Base-by-base conservation (phyloP, 148 eudicot species). In the Simmondsia chinensis region DNA sequence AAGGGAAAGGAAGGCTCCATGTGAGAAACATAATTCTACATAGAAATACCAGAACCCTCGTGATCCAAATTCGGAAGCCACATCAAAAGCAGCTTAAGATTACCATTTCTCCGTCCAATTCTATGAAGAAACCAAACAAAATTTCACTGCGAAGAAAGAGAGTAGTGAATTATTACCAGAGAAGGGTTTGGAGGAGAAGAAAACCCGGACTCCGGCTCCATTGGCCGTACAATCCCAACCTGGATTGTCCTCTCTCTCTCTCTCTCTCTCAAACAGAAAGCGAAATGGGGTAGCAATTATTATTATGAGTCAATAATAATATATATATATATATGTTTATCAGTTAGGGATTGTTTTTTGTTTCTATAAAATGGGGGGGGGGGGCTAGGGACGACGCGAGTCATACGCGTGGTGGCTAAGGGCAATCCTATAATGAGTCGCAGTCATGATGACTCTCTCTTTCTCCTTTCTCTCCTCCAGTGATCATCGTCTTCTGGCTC, bases 181-280 rank as follows among this genome's bases (percentile, higher is more conserved):
- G 65, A 53, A 61, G 54, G 60, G 27, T 23, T 61, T n/a, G 32
- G 30, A 32, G 68, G 34, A 19, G 71, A 33, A 18, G 66, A 60
- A 52, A 57, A 20, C 32, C 68, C 76, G 46, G 68, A 44, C 31
- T 52, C 64, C 7, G 68, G 64, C 56, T 71, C 72, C 76, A 71
- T 71, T 39, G 41, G 34, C 54, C 59, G 33, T 12, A 34, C 7
- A 4, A 7, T 3, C 7, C 25, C 27, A 40, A 21, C 38, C 33
- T 15, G 33, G 29, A 16, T 19, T 31, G 4, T 20, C 24, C 9
- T 39, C 45, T 24, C 39, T 26, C 15, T 36, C 28, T 42, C 16
- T 45, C 52, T 22, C 36, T 24, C 28, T 24, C 17, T 19, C 33
- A 28, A 9, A 21, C 17, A 7, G 10, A 46, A 7, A 19, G 18